Percentiles rank a stretch among this genome's conserved stretches.
Conservation (phyloP, 345 rosid species). For the Populus euphratica region DNA sequence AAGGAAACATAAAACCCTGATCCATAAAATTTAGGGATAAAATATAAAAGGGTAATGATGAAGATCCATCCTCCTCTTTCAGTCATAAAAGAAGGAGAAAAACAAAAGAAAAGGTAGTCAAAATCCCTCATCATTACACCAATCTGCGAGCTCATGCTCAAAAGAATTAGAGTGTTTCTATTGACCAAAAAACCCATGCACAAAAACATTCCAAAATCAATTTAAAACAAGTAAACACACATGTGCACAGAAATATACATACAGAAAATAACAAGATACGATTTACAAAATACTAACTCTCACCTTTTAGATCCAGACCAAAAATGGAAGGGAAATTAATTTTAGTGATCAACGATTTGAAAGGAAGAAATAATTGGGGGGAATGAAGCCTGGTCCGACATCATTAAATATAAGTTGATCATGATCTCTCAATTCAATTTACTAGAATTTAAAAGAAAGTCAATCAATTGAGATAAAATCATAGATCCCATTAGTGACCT, state of each 20-base stretch:
- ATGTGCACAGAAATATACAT: neutral
- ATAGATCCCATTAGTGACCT: slow-evolving; percentile 45
- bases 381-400: slow-evolving; percentile 99
- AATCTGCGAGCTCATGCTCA: slow-evolving; percentile 42
- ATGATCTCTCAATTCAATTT: slow-evolving; percentile 7
- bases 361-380: slow-evolving; percentile 72
- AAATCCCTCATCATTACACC: slow-evolving; percentile 63
- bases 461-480: neutral
- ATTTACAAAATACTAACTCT: neutral
- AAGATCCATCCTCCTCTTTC: slow-evolving; percentile 31
- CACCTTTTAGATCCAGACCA: neutral
- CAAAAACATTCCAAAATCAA: neutral
- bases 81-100: slow-evolving; percentile 26
- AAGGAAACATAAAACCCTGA: slow-evolving; percentile 25
- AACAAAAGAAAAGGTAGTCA: slow-evolving; percentile 30
- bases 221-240: neutral
- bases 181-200: slow-evolving; percentile 17
- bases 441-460: neutral
- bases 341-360: too few relatives aligned
- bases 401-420: slow-evolving; percentile 28
- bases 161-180: slow-evolving; percentile 10
- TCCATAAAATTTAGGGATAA: slow-evolving; percentile 34
- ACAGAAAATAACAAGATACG: too few relatives aligned
- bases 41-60: slow-evolving; percentile 40
- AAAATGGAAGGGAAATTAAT: neutral